These are phyloP conservation scores for Aureobasidium melanogenum DNA, from an alignment of 2,329 filamentous ascomycete species.

Conservation along the genomic window DNA sequence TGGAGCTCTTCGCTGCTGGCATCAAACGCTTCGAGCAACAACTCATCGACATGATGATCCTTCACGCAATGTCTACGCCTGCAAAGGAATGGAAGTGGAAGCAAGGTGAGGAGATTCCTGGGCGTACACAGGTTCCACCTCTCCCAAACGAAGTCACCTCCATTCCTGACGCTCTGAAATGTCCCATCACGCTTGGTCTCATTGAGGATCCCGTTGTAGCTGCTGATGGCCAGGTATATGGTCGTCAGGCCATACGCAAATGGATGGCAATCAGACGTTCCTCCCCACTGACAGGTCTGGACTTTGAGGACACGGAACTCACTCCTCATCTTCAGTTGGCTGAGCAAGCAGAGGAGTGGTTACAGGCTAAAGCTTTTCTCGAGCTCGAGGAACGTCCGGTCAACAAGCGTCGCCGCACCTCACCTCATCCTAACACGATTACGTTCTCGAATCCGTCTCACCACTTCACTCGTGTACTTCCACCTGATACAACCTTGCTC, in stretches of 20 bases:
- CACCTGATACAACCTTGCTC: constrained; percentile 7
- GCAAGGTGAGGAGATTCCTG: constrained; percentile 19
- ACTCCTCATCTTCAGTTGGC: constrained; percentile 18
- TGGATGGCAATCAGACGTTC: constrained; percentile 26
- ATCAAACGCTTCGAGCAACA: constrained; percentile 19
- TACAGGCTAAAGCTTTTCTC: constrained; percentile 14
- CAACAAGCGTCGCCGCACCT: not conserved
- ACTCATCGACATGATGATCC: constrained; percentile 22
- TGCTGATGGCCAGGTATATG: constrained; percentile 26
- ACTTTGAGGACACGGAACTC: constrained; percentile 18
- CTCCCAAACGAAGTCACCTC: constrained; percentile 14
- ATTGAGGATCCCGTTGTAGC: constrained; percentile 29
- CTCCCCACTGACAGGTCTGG: constrained; percentile 27
- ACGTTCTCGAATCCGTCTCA: constrained; percentile 16
- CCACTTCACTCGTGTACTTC: constrained; percentile 13
- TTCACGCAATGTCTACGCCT: constrained; percentile 16
- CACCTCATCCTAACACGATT: constrained; percentile 1
- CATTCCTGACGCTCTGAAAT: constrained; percentile 21
- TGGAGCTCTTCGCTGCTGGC: constrained; percentile 14
- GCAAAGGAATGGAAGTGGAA: constrained; percentile 21
- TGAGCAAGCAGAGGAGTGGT: constrained; percentile 20
- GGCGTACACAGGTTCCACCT: constrained; percentile 15
- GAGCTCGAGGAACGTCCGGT: not conserved
- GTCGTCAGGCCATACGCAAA: constrained; percentile 25
- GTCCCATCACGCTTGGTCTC: constrained; percentile 26